Evolutionary conservation across 306 rosid genomes (phyloP).

Genomic region (Quercus bicolor): DNA sequence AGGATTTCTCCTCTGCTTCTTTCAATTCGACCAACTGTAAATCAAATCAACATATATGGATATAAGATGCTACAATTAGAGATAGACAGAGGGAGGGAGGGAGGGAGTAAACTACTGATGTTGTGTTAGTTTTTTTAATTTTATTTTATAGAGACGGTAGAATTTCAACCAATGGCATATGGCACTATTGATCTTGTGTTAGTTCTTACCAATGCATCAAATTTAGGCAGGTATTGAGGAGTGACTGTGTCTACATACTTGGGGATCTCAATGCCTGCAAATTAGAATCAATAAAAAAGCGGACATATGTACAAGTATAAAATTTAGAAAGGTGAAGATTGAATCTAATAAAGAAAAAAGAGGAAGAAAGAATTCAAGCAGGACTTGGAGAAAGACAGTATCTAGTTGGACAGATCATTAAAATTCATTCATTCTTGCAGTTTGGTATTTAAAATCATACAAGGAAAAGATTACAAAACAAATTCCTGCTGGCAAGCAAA

Average conservation of each 20-base stretch:
- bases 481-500: neutral
- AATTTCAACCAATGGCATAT: neutral
- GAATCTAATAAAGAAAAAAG: neutral
- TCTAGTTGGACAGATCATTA: neutral
- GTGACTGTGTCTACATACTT: conserved; percentile 91
- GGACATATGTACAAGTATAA: neutral
- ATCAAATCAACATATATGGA: conserved; percentile 9
- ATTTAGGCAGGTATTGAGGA: conserved; percentile 85
- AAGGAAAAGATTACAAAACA: neutral
- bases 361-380: neutral
- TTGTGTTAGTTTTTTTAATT: conserved; percentile 12
- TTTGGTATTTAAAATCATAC: neutral
- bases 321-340: neutral
- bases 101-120: neutral
- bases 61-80: neutral
- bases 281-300: neutral
- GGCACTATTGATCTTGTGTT: neutral
- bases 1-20: conserved; percentile 79
- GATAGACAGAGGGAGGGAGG: neutral
- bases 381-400: neutral
- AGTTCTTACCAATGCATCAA: conserved; percentile 67
- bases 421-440: neutral
- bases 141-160: too few species aligned
- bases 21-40: conserved; percentile 83
- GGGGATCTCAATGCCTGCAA: conserved; percentile 84